Conservation (phyloP, 176 grass and related monocot species). For the Eleusine coracana region DNA sequence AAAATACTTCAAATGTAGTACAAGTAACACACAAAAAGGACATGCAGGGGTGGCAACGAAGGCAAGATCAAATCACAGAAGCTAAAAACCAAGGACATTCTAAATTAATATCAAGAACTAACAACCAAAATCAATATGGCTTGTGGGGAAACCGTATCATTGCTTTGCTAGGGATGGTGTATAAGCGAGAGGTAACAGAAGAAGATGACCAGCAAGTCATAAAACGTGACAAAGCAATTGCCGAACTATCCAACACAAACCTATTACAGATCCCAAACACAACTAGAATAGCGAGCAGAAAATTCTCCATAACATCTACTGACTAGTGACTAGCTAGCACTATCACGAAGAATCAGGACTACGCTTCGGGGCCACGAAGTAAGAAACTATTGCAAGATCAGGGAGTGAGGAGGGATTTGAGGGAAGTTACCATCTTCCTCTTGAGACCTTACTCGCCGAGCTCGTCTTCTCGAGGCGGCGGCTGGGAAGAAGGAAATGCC, state of each 20-base stretch:
- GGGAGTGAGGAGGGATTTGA: neutral
- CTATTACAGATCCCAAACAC: neutral
- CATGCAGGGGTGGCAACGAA: neutral
- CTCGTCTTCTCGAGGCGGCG: constrained; percentile 1
- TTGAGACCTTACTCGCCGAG: neutral
- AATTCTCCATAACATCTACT: neutral
- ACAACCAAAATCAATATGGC: neutral
- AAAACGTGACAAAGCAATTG: neutral
- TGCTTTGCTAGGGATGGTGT: too few species aligned
- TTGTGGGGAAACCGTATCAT: neutral
- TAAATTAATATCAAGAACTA: neutral
- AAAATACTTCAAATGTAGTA: neutral
- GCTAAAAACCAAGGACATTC: neutral
- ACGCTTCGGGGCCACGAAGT: neutral
- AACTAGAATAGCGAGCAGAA: neutral
- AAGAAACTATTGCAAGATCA: neutral
- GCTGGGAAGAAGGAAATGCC: constrained; percentile 18
- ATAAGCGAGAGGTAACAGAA: too few species aligned
- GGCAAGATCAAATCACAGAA: neutral
- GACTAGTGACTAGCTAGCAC: neutral
- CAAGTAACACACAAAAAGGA: neutral
- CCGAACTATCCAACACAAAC: neutral
- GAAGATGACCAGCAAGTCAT: neutral
- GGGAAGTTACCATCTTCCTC: constrained; percentile 41
- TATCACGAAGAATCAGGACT: neutral